Evolutionary conservation across 257 asterid species (phyloP), one percentile per base, ranked within the genome.

Genomic region (Apocynum venetum): DNA sequence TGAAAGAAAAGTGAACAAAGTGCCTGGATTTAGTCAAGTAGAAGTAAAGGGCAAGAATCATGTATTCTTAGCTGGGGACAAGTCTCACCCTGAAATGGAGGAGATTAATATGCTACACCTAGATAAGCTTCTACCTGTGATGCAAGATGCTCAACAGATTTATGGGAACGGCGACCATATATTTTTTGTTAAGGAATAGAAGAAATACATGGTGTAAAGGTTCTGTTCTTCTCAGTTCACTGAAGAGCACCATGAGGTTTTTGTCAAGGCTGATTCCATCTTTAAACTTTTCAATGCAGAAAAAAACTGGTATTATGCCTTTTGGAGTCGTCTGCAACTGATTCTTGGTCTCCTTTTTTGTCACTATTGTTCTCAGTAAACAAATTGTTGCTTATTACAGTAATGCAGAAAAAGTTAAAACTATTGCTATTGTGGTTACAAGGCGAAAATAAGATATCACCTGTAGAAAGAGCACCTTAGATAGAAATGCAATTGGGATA

Each of bases 1-100:
- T 79, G 85, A 74, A 56, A 75, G 76, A 10, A 72, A 77, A 75
- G 72, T 87, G 43, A 83, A 73, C 72, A 91, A 89, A 82, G 87
- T 89, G 77, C 75, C 82, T 77, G 96, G 91, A 48, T 85, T 86
- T 79, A 93, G 98, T 73, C 89, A 88, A 89, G 84, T 92, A 66
- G 93, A 91, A 77, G 70, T 91, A 69, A 89, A 86, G 75, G 92
- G 92, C 25, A 75, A 72, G 76, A 78, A 67, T 47, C 82, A 83
- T 68, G 75, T 51, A 74, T 88, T 76, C 81, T 87, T 84, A 55
- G 84, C 83, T 41, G 84, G 84, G 67, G 88, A 86, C 70, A 85
- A 82, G 61, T 87, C 87, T 78, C 89, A 89, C 73, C 56, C 64
- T 35, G 71, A 65, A 79, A 67, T 79, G 15, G 25, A 72, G 65